Evolutionary conservation across 441 rosid species (phyloP).

Genomic region (California macrophylla): DNA sequence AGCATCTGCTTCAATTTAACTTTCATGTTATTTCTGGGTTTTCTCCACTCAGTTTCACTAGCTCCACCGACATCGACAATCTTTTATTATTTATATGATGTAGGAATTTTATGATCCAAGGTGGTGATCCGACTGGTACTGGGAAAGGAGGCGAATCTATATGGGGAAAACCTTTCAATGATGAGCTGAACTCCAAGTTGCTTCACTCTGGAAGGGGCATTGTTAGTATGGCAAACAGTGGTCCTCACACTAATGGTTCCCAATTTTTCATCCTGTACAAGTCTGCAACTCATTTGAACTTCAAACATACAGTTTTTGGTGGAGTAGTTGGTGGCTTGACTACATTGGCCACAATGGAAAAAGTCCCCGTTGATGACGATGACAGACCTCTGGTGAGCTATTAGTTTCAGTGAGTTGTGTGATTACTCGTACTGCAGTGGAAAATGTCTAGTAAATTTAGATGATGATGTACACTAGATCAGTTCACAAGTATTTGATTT

Average conservation of each 20-base stretch:
- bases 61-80: neutral
- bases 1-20: conserved; percentile 1
- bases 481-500: neutral
- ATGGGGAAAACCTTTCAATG: conserved; percentile 93
- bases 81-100: conserved; percentile 6
- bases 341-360: conserved; percentile 76
- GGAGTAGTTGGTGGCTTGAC: conserved; percentile 83
- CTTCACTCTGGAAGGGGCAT: conserved; percentile 87
- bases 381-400: conserved; percentile 68
- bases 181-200: conserved; percentile 78
- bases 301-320: conserved; percentile 85
- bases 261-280: conserved; percentile 93
- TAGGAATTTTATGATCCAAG: conserved; percentile 97
- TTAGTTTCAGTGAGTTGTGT: neutral
- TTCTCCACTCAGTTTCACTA: neutral
- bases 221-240: conserved; percentile 97
- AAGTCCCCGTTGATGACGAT: conserved; percentile 65
- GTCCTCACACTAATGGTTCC: conserved; percentile 93
- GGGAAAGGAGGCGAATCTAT: conserved; percentile 88
- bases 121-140: conserved; percentile 94
- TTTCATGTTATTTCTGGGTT: conserved; percentile 6
- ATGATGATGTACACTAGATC: neutral
- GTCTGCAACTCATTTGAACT: conserved; percentile 86
- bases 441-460: neutral
- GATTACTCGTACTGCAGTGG: neutral